Evolutionary conservation across 495 filamentous ascomycete species (phyloP).

Genomic region (Penicilliopsis zonata): DNA sequence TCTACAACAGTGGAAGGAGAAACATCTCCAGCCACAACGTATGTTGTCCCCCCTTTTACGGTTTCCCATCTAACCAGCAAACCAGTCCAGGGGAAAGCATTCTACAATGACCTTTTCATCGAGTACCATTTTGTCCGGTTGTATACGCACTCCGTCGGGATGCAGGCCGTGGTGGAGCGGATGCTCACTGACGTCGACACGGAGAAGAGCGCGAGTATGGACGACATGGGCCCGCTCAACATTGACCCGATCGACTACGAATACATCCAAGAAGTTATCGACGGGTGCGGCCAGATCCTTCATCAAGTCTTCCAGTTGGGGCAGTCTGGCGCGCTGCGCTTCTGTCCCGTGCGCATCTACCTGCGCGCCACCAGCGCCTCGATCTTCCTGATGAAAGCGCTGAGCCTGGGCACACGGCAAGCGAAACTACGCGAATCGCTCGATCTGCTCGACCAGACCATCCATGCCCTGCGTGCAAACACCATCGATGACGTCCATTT

Average conservation of each 20-base stretch:
- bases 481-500: slow-evolving; percentile 41
- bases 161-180: slow-evolving; percentile 41
- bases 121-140: slow-evolving; percentile 44
- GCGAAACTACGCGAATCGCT: slow-evolving; percentile 36
- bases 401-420: slow-evolving; percentile 38
- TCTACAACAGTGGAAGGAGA: slow-evolving; percentile 38
- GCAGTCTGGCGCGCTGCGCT: slow-evolving; percentile 28
- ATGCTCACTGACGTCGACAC: slow-evolving; percentile 28
- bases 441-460: slow-evolving; percentile 34
- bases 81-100: slow-evolving; percentile 34
- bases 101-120: slow-evolving; percentile 35
- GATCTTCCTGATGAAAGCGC: slow-evolving; percentile 41
- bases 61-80: slow-evolving; percentile 18
- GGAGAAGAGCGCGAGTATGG: slow-evolving; percentile 25
- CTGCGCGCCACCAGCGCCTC: slow-evolving; percentile 39
- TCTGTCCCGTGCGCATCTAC: slow-evolving; percentile 40
- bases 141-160: slow-evolving; percentile 41
- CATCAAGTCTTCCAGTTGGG: slow-evolving; percentile 32
- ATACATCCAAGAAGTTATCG: slow-evolving; percentile 44
- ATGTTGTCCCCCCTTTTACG: slow-evolving; percentile 1
- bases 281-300: slow-evolving; percentile 39
- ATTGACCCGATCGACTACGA: slow-evolving; percentile 42
- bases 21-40: slow-evolving; percentile 31
- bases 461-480: slow-evolving; percentile 35
- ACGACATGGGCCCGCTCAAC: slow-evolving; percentile 29